Percentiles rank a stretch among this genome's conserved stretches.
phyloP scores from a whole-genome alignment of 495 filamentous ascomycete species.

The Pseudomonodictys pantanalensis region DNA sequence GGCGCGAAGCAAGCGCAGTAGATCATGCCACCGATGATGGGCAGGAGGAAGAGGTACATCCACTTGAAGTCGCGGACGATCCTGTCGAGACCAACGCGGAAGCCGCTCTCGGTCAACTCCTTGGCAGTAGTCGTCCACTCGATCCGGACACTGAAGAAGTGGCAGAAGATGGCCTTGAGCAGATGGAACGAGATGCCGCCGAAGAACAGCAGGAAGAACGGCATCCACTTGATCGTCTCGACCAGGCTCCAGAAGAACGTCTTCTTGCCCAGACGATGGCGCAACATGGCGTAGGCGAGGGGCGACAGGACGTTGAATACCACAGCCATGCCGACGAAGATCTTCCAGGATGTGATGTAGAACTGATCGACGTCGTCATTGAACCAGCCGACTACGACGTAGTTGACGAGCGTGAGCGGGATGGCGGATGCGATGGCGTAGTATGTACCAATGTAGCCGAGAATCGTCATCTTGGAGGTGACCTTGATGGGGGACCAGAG shows the following conservation, averaged over 20 bases:
- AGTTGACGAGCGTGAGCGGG: constrained; percentile 42
- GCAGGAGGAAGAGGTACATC: constrained; percentile 40
- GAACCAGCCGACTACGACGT: constrained; percentile 58
- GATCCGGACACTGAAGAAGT: constrained; percentile 74
- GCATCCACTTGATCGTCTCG: constrained; percentile 72
- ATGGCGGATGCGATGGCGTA: constrained; percentile 46
- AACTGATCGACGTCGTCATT: constrained; percentile 71
- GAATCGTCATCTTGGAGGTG: constrained; percentile 36
- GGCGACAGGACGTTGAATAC: constrained; percentile 70
- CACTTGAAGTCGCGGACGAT: constrained; percentile 42
- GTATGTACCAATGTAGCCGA: constrained; percentile 39
- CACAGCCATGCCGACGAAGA: constrained; percentile 70
- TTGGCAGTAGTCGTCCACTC: constrained; percentile 69
- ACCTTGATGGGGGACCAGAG: constrained; percentile 34
- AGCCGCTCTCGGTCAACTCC: constrained; percentile 45
- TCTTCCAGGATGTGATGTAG: constrained; percentile 73
- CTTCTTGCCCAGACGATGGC: constrained; percentile 63
- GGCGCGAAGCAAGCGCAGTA: constrained; percentile 39
- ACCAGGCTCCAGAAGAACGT: constrained; percentile 46
- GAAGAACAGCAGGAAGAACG: constrained; percentile 66
- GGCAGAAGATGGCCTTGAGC: constrained; percentile 62
- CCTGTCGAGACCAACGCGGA: constrained; percentile 36
- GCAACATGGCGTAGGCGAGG: constrained; percentile 62
- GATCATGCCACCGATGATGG: constrained; percentile 39
- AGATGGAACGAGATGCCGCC: constrained; percentile 69